phyloP scores from a whole-genome alignment of 306 rosid species.

The Heteromeles arbutifolia region DNA sequence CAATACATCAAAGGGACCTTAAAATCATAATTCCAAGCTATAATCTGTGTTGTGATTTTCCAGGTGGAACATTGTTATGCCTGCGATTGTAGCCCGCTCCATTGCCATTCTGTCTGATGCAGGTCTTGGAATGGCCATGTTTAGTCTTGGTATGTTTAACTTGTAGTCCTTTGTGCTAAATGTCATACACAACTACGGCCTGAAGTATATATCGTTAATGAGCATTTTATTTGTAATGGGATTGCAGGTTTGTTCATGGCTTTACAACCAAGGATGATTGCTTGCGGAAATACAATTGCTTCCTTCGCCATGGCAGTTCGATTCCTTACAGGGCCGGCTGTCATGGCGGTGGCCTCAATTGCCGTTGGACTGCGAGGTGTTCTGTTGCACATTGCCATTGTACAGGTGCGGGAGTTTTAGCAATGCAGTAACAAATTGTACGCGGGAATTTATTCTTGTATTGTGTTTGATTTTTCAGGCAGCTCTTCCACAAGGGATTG shows the following conservation, averaged over 20 bases:
- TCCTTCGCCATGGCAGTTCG: slow-evolving; percentile 73
- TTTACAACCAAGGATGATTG: slow-evolving; percentile 70
- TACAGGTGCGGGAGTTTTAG: slow-evolving; percentile 44
- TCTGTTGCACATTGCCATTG: slow-evolving; percentile 72
- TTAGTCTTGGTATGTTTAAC: slow-evolving; percentile 61
- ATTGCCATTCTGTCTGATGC: slow-evolving; percentile 71
- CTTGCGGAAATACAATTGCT: slow-evolving; percentile 76
- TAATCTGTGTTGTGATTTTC: background rate
- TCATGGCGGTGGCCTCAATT: slow-evolving; percentile 68
- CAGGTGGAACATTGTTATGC: slow-evolving; percentile 79
- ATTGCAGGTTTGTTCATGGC: slow-evolving; percentile 83
- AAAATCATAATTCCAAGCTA: background rate
- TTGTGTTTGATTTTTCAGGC: slow-evolving; percentile 36
- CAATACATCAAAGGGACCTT: background rate
- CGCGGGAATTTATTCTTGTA: background rate
- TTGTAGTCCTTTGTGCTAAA: background rate
- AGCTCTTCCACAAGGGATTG: slow-evolving; percentile 90
- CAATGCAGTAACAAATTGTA: background rate
- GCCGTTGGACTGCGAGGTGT: slow-evolving; percentile 68
- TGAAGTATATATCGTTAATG: background rate
- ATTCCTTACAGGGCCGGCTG: slow-evolving; percentile 69
- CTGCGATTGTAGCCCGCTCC: slow-evolving; percentile 62
- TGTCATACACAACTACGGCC: too few species aligned
- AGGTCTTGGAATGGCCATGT: slow-evolving; percentile 96
- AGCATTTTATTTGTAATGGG: background rate